Conservation (phyloP, 2,329 filamentous ascomycete species). For the Claviceps maximensis region DNA sequence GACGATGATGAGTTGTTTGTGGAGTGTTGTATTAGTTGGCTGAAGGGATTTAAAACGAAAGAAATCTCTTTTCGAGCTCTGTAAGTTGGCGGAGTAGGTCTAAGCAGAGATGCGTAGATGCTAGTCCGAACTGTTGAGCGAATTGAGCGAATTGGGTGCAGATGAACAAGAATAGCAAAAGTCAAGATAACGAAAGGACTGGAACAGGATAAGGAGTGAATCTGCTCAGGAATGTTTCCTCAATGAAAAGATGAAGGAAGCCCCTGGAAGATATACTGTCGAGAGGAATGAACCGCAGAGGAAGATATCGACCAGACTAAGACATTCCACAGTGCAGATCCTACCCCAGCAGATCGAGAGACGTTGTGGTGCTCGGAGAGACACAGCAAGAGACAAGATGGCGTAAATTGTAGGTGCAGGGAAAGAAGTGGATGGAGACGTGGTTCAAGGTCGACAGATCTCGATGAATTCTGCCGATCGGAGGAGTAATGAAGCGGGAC, state of each 20-base stretch:
- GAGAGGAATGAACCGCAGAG: constrained; percentile 24
- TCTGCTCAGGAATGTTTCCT: constrained; percentile 23
- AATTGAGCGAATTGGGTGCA: neutral
- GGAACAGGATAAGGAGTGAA: constrained; percentile 8
- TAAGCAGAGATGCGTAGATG: neutral
- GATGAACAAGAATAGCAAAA: constrained; percentile 4
- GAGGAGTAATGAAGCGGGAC: constrained; percentile 9
- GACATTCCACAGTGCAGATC: constrained; percentile 23
- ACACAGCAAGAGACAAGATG: constrained; percentile 24
- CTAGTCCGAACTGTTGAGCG: constrained; percentile 1
- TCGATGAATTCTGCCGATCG: constrained; percentile 14
- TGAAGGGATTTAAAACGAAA: neutral
- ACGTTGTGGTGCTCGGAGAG: constrained; percentile 15
- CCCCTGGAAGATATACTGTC: constrained; percentile 28
- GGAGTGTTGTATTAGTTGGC: neutral
- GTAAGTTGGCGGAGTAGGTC: neutral
- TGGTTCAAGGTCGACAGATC: constrained; percentile 13
- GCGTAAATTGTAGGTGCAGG: constrained; percentile 16
- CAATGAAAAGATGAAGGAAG: constrained; percentile 19
- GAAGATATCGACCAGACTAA: constrained; percentile 19
- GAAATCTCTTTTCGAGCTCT: constrained; percentile 2
- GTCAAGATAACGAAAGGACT: constrained; percentile 3
- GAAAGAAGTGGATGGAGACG: constrained; percentile 21
- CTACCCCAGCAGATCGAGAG: constrained; percentile 20
- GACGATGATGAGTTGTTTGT: constrained; percentile 8